These are phyloP conservation scores for Somion occarium DNA, from an alignment of 1,284 basidiomycete species.

Conservation along the genomic window DNA sequence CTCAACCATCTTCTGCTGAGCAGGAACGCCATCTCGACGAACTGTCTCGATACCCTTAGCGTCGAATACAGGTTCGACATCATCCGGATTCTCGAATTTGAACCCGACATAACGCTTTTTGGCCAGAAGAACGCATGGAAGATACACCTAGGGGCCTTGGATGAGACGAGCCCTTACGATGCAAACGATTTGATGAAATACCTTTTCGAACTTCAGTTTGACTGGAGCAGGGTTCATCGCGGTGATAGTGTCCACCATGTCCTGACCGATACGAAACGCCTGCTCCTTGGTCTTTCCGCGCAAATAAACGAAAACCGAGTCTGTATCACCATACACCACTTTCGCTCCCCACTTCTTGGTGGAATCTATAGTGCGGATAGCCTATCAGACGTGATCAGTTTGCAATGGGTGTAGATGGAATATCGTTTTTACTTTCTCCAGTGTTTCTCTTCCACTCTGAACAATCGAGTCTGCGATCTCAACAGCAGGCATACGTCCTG, in stretches of 20 bases:
- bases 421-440: constrained; percentile 73
- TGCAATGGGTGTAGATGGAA: not conserved
- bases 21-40: constrained; percentile 84
- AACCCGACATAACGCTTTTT: constrained; percentile 98
- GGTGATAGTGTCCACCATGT: constrained; percentile 89
- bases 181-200: constrained; percentile 22
- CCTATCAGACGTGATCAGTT: constrained; percentile 42
- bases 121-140: constrained; percentile 89
- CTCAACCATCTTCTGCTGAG: constrained; percentile 88
- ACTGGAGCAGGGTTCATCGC: constrained; percentile 85
- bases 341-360: constrained; percentile 84
- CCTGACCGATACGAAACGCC: constrained; percentile 88
- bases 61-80: constrained; percentile 80
- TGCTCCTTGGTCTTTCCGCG: constrained; percentile 89
- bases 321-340: constrained; percentile 97
- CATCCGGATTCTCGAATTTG: constrained; percentile 86
- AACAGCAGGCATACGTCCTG: constrained; percentile 96
- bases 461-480: constrained; percentile 98
- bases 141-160: constrained; percentile 67
- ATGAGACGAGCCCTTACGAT: not conserved
- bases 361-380: constrained; percentile 78
- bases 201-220: constrained; percentile 98
- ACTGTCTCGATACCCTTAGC: constrained; percentile 99
- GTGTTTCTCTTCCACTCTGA: constrained; percentile 90
- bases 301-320: constrained; percentile 90